A percentile compares a stretch with the other conserved stretches of the same genome.
Conservation (phyloP, 345 rosid genomes). For the Eucalyptus caleyi region DNA sequence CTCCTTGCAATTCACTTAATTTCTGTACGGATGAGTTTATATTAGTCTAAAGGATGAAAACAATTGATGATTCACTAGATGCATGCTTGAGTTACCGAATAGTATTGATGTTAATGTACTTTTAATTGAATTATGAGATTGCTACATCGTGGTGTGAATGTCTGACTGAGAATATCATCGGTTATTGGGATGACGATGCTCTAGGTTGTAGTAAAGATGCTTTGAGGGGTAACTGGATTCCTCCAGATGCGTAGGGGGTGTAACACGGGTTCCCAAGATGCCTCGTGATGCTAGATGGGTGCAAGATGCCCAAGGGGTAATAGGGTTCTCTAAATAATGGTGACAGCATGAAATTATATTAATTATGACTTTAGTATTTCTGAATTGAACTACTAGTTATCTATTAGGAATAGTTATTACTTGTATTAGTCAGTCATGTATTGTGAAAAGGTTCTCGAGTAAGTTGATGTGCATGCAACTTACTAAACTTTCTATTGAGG, state of each 20-base stretch:
- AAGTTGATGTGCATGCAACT: no score
- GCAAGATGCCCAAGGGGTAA: rapidly evolving
- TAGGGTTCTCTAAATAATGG: rapidly evolving
- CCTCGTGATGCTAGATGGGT: rapidly evolving
- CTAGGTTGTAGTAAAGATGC: rapidly evolving
- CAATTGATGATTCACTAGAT: rapidly evolving
- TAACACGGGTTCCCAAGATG: rapidly evolving
- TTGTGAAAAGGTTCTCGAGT: no score
- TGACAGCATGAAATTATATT: rapidly evolving
- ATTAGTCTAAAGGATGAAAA: no score
- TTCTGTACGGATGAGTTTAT: rapidly evolving
- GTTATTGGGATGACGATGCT: rapidly evolving
- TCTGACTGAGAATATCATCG: rapidly evolving
- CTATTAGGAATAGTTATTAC: rapidly evolving
- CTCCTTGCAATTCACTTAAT: no score
- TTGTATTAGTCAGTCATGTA: rapidly evolving
- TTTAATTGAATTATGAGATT: rapidly evolving
- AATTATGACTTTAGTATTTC: no score
- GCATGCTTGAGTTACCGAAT: rapidly evolving
- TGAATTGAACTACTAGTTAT: no score
- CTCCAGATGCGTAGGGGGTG: rapidly evolving
- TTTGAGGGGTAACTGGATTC: no score
- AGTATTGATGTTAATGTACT: no score
- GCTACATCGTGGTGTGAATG: rapidly evolving
- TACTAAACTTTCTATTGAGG: no score